These are phyloP conservation scores for Candida saitoana DNA, from an alignment of 805 yeast genomes.

Conservation along the genomic window DNA sequence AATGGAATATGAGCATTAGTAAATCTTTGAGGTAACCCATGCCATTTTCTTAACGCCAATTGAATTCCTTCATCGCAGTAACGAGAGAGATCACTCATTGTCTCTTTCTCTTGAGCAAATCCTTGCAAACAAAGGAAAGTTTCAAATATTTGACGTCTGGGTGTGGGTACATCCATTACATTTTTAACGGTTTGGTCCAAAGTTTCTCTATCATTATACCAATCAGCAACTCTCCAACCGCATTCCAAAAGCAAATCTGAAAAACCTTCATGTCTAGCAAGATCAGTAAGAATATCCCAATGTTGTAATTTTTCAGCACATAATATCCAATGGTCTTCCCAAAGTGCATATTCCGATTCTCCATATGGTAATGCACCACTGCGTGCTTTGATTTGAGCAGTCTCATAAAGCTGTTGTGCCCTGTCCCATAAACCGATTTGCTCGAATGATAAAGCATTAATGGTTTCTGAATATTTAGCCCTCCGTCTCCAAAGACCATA, in stretches of 20 bases:
- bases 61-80: slow-evolving; percentile 96
- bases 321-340: slow-evolving; percentile 99
- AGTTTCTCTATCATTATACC: slow-evolving; percentile 94
- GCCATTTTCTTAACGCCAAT: slow-evolving; percentile 88
- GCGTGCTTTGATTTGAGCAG: slow-evolving; percentile 94
- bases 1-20: slow-evolving; percentile 85
- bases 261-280: slow-evolving; percentile 97
- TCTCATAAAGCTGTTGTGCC: slow-evolving; percentile 89
- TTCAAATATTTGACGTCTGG: slow-evolving; percentile 92
- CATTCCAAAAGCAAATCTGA: slow-evolving; percentile 94
- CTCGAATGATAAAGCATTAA: slow-evolving; percentile 87
- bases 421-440: slow-evolving; percentile 94
- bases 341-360: slow-evolving; percentile 87
- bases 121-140: slow-evolving; percentile 92
- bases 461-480: slow-evolving; percentile 91
- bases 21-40: slow-evolving; percentile 72
- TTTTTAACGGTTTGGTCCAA: slow-evolving; percentile 90
- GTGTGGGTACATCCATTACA: slow-evolving; percentile 98
- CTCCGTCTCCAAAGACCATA: slow-evolving; percentile 97
- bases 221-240: slow-evolving; percentile 99
- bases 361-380: slow-evolving; percentile 94
- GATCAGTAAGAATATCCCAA: slow-evolving; percentile 95
- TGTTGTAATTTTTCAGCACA: slow-evolving; percentile 97
- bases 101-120: slow-evolving; percentile 84
- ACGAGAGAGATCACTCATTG: slow-evolving; percentile 77